Base-by-base conservation (phyloP, 495 filamentous ascomycete species). In the Corynascus novoguineensis region DNA sequence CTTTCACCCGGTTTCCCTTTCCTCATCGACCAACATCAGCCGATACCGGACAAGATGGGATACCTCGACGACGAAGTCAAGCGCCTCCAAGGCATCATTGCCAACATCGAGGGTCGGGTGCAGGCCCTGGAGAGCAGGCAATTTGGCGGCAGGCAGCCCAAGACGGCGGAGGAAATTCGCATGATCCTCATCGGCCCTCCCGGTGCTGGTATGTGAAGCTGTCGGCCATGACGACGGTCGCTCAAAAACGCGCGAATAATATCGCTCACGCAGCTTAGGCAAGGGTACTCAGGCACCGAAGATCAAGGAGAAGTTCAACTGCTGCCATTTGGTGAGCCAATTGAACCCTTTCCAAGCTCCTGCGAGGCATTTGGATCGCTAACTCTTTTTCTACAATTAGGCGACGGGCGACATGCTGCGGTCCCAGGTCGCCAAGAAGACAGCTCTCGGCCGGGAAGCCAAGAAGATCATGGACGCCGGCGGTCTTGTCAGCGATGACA, bases 381-480 rank as follows among this genome's bases (percentile, higher is more conserved):
- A 47, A 60, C 45, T 41, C 35, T 4, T 19, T 28, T 17, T 44
- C 58, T 42, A 31, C 50, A 53, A 37, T 25, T 29, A 97, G 92
- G 93, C 95, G 57, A 99, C 93, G 52, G 93, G 93, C 69, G 93
- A 99, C 75, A 99, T 99, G 93, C 84, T 99, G 68, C 89, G 93
- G 57, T 93, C 91, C 60, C 93, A 99, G 73, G 95, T 99, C 71
- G 88, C 93, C 58, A 96, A 95, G 81, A 97, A 97, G 83, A 99
- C 95, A 45, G 75, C 87, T 21, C 83, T 99, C 60, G 93, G 93
- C 57, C 84, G 86, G 71, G 90, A 96, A 78, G 93, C 93, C 57
- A 99, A 99, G 86, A 99, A 99, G 85, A 99, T 99, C 74, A 99
- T 99, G 93, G 92, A 99, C 66, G 85, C 91, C 68, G 93, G 93